These are phyloP conservation scores for Porpolomopsis calyptriformis DNA, from an alignment of 768 basidiomycete species.

Conservation along the genomic window DNA sequence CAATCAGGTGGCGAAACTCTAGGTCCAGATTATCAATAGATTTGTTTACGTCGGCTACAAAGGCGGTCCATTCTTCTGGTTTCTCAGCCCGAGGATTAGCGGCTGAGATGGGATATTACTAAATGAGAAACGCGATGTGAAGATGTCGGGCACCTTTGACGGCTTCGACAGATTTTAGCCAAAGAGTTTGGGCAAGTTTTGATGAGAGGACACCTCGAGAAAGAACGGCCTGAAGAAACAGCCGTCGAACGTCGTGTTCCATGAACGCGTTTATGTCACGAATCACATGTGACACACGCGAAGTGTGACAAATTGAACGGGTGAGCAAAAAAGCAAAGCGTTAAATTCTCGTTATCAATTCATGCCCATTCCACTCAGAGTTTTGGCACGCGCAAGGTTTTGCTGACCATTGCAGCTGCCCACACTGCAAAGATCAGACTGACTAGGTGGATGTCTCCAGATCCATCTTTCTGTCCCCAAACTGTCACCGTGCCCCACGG, in stretches of 20 bases:
- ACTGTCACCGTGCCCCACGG: slow-evolving; percentile 65
- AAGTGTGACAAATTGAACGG: neutral
- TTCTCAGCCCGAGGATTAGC: no score
- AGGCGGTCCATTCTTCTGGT: slow-evolving; percentile 43
- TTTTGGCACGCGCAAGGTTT: slow-evolving; percentile 85
- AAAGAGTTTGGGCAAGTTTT: slow-evolving; percentile 52
- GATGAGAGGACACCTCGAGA: slow-evolving; percentile 61
- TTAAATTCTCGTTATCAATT: no score
- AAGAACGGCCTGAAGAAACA: slow-evolving; percentile 72
- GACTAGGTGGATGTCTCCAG: slow-evolving; percentile 77
- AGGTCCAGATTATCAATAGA: slow-evolving; percentile 62
- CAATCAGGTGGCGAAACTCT: slow-evolving; percentile 52
- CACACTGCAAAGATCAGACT: slow-evolving; percentile 71
- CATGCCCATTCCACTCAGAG: slow-evolving; percentile 23
- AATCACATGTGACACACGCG: slow-evolving; percentile 3
- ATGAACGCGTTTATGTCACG: slow-evolving; percentile 32
- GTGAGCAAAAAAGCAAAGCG: no score
- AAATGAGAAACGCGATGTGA: no score
- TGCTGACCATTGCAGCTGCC: slow-evolving; percentile 97
- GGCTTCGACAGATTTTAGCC: slow-evolving; percentile 55
- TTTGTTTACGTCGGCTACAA: slow-evolving; percentile 49
- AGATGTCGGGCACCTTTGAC: slow-evolving; percentile 45
- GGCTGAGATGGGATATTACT: no score
- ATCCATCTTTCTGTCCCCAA: slow-evolving; percentile 61
- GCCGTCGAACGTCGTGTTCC: slow-evolving; percentile 55